Percentiles rank a stretch among this genome's conserved stretches.
These are phyloP conservation scores for Blastocystis sp. DNA, from an alignment of 352 stramenopile species.

Conservation along the genomic window DNA sequence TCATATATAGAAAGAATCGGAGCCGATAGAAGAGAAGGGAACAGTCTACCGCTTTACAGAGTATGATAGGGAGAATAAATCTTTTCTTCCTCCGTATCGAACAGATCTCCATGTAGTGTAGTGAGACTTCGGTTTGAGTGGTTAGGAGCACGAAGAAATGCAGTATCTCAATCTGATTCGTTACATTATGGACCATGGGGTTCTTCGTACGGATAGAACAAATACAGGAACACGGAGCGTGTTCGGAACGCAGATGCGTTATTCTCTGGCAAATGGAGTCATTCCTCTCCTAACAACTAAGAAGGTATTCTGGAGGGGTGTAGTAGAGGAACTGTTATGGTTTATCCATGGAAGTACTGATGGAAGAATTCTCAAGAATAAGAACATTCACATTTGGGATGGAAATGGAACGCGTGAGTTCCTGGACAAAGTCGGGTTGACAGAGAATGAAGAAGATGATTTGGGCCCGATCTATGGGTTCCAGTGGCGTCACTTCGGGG, in stretches of 20 bases:
- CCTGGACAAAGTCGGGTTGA: slow-evolving; percentile 80
- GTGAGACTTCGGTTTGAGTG: neutral
- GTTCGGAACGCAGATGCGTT: slow-evolving; percentile 87
- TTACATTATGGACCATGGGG: slow-evolving; percentile 87
- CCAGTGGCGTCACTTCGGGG: slow-evolving; percentile 98
- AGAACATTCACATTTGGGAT: slow-evolving; percentile 99
- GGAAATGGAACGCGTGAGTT: slow-evolving; percentile 93
- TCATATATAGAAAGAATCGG: neutral
- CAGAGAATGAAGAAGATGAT: slow-evolving; percentile 87
- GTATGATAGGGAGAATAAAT: slow-evolving; percentile 60
- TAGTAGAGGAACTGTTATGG: slow-evolving; percentile 97
- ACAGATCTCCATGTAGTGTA: neutral
- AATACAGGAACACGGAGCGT: slow-evolving; percentile 93
- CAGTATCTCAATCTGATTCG: slow-evolving; percentile 87
- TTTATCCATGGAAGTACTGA: slow-evolving; percentile 78
- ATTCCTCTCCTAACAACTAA: slow-evolving; percentile 98
- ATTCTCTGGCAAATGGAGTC: slow-evolving; percentile 81
- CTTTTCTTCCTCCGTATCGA: slow-evolving; percentile 20
- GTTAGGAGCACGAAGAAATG: slow-evolving; percentile 74
- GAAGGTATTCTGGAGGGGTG: slow-evolving; percentile 93
- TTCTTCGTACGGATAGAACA: slow-evolving; percentile 86
- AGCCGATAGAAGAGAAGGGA: slow-evolving; percentile 63
- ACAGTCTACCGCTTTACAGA: slow-evolving; percentile 70
- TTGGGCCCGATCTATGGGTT: slow-evolving; percentile 86
- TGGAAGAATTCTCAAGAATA: slow-evolving; percentile 71